phyloP scores from a whole-genome alignment of 768 basidiomycete species.

The Tricholoma sp. region DNA sequence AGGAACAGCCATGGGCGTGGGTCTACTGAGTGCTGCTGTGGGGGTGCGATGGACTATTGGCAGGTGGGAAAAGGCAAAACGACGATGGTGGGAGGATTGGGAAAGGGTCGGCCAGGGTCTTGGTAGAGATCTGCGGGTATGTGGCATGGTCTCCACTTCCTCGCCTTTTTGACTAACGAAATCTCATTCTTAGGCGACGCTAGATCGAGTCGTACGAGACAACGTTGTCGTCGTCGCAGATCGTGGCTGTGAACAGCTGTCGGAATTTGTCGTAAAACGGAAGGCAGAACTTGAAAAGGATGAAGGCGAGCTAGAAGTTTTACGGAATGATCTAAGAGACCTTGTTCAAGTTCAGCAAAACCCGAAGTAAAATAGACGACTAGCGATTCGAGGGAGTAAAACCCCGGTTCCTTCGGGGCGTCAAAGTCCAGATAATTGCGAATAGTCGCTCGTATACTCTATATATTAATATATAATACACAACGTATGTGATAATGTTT shows the following conservation, averaged over 20 bases:
- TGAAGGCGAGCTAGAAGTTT: constrained; percentile 34
- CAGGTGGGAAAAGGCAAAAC: constrained; percentile 65
- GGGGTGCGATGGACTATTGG: constrained; percentile 61
- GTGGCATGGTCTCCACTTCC: constrained; percentile 6
- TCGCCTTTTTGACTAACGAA: neutral
- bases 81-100: constrained; percentile 67
- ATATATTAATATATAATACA: neutral
- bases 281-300: constrained; percentile 41
- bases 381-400: neutral
- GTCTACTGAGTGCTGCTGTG: constrained; percentile 42
- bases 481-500: neutral
- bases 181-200: constrained; percentile 30
- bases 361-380: constrained; percentile 1
- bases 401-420: neutral
- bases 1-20: constrained; percentile 55
- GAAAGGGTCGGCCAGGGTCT: constrained; percentile 56
- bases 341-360: constrained; percentile 10
- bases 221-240: constrained; percentile 50
- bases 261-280: constrained; percentile 33
- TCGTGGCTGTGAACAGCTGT: constrained; percentile 42
- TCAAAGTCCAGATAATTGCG: too few species aligned
- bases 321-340: constrained; percentile 31
- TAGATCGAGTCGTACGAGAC: constrained; percentile 43
- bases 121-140: constrained; percentile 59
- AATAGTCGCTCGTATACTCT: too few species aligned